Evolutionary conservation across 1,284 basidiomycete genomes (phyloP), one percentile per base, ranked within the genome.

Genomic region (Flammula alnicola): DNA sequence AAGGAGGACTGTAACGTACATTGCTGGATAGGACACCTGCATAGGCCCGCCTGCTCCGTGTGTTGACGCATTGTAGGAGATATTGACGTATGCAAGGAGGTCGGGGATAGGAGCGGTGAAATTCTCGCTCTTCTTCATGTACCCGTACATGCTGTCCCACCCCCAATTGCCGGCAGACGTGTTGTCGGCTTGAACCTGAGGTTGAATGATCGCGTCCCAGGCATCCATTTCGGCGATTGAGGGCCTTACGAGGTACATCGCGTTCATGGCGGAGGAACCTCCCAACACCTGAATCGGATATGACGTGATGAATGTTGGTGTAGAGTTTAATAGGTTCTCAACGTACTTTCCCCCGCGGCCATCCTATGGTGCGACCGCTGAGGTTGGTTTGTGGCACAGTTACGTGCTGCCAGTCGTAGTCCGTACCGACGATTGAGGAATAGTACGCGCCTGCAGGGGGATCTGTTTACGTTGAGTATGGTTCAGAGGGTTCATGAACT

Each of bases 181-280:
- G 30, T 65, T 59, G 29, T 63, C 54, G 8, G 59, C 17, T 45
- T 11, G n/a, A n/a, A n/a, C n/a, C n/a, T n/a, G n/a, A n/a, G n/a
- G n/a, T n/a, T n/a, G 54, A 31, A 17, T 55, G 46, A 78, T 63
- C 48, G 81, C 60, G n/a, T 64, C 52, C 80, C 81, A 84, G 2
- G 78, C 69, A 58, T 85, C 75, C 52, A 83, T 64, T 60, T 86
- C 83, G 35, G 73, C 54, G 26, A 73, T 58, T 19, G 75, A 75
- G 8, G 80, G 80, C 3, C 78, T 73, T 31, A 83, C 73, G 41
- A 80, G 76, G 68, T 87, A 90, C 68, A 88, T 74, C 33, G 84
- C 88, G 69, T 91, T 91, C 58, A 87, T 78, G 2, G 86, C 85
- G 30, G 80, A 76, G 6, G 78, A 86, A 16, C 89, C 88, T 43